Evolutionary conservation across 192 early-diverging fungal genomes (phyloP).

Genomic region (Entophlyctis luteolus): DNA sequence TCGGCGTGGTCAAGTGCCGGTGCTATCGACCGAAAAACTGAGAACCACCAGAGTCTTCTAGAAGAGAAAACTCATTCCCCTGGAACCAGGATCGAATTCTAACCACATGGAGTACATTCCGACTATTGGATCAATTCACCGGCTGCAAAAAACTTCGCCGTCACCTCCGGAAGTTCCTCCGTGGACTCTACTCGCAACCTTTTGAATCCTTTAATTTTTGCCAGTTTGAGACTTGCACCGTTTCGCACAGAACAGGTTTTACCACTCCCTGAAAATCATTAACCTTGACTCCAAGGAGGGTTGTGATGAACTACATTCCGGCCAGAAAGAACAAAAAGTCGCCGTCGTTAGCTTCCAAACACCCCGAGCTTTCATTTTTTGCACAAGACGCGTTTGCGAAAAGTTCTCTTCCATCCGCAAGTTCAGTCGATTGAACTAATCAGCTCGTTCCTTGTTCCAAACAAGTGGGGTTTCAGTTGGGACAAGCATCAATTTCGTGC

Average conservation of each 20-base stretch:
- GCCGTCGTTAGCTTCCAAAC: constrained; percentile 96
- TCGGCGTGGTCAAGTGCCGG: too few species aligned
- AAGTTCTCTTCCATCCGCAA: constrained; percentile 62
- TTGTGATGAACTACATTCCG: constrained; percentile 94
- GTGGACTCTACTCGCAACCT: constrained; percentile 78
- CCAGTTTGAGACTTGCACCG: constrained; percentile 95
- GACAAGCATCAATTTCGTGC: neutral
- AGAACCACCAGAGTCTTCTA: too few species aligned
- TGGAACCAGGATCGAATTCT: too few species aligned
- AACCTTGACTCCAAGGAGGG: constrained; percentile 91
- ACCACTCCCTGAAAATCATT: constrained; percentile 99
- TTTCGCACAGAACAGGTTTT: constrained; percentile 91
- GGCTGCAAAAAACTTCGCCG: constrained; percentile 82
- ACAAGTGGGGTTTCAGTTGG: neutral
- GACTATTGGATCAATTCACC: too few species aligned
- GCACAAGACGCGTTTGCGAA: constrained; percentile 97
- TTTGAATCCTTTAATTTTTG: constrained; percentile 84
- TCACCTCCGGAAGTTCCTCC: constrained; percentile 78
- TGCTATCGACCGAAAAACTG: too few species aligned
- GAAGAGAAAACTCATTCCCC: too few species aligned
- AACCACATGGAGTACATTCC: too few species aligned
- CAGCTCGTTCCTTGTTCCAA: neutral
- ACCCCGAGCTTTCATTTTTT: constrained; percentile 88
- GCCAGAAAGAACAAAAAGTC: constrained; percentile 99
- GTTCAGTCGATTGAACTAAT: neutral